phyloP scores from a whole-genome alignment of 2,329 filamentous ascomycete genomes.

The Botryotinia calthae region DNA sequence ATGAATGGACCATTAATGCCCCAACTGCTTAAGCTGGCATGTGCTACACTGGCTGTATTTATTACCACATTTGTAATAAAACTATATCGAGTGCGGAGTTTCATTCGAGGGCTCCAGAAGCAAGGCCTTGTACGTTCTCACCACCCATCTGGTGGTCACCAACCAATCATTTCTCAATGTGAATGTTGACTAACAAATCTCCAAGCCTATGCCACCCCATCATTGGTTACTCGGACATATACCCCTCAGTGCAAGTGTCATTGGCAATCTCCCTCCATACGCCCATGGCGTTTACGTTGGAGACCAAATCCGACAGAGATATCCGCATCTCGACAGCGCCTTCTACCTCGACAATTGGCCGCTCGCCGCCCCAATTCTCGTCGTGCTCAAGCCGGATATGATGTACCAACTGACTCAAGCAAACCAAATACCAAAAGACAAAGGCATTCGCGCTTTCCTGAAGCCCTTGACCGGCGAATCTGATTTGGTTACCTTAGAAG shows the following conservation, averaged over 20 bases:
- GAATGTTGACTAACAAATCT: not conserved
- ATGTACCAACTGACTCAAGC: conserved; percentile 17
- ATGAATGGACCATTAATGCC: not conserved
- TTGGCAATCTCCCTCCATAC: not conserved
- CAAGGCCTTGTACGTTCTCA: conserved; percentile 1
- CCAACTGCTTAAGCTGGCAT: not conserved
- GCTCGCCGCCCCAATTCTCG: conserved; percentile 16
- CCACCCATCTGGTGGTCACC: not conserved
- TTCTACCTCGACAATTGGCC: conserved; percentile 23
- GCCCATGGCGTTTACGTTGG: not conserved
- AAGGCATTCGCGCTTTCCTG: conserved; percentile 9
- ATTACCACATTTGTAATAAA: not conserved
- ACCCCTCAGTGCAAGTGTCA: conserved; percentile 1
- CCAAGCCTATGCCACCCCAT: conserved; percentile 2
- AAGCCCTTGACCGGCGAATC: conserved; percentile 2
- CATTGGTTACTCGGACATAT: conserved; percentile 6
- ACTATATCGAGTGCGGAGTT: not conserved
- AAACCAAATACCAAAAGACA: conserved; percentile 14
- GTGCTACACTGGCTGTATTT: not conserved
- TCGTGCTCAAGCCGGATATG: conserved; percentile 21
- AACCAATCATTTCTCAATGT: not conserved
- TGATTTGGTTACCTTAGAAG: conserved; percentile 18
- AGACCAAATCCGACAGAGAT: conserved; percentile 8
- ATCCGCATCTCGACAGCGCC: conserved; percentile 6
- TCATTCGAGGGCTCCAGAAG: not conserved